Evolutionary conservation across 2,329 filamentous ascomycete species (phyloP), one percentile per base, ranked within the genome.

Genomic region (Verticillium nubilum): DNA sequence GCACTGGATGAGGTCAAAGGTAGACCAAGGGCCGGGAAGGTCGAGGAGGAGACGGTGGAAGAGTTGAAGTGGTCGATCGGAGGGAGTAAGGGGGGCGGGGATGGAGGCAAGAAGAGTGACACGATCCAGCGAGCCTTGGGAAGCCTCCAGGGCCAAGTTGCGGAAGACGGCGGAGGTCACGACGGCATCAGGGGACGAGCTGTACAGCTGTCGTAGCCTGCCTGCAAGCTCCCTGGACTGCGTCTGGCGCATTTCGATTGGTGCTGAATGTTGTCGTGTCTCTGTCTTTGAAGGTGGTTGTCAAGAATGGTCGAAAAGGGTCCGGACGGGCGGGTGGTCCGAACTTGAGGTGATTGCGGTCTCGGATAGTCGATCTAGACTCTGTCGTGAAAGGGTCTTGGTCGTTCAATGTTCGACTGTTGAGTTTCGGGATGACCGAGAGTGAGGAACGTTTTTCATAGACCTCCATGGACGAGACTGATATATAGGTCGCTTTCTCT

Each of bases 1-100:
- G 54, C 70, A 73, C 23, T 70, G 70, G 58, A 74, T 68, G 27
- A 73, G 64, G 23, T 58, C 59, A 52, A 70, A 61, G 1, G 65
- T 63, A 3, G 67, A 69, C 70, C 69, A 74, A 19, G 63, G 63
- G 23, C 67, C 68, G 3, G 66, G 61, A 33, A 67, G 37, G 56
- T 71, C 63, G 1, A 61, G 62, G 47, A 73, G 58, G 12, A 69
- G 10, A 3, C 63, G 56, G 52, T 68, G 59, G 4, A 72, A 54
- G 2, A 72, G 59, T 27, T 67, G 63, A 1, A 73, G 64, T 2
- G 70, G 67, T 13, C 66, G 64, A 23, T 64, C 55, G 2, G 67
- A 69, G 2, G 65, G 61, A 31, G 58, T 31, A 2, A 54, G 19
- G 4, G 66, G 64, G 25, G 54, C 23, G 6, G 67, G 63, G 28